These are phyloP conservation scores for Salix dunnii DNA, from an alignment of 345 rosid species.

Conservation along the genomic window DNA sequence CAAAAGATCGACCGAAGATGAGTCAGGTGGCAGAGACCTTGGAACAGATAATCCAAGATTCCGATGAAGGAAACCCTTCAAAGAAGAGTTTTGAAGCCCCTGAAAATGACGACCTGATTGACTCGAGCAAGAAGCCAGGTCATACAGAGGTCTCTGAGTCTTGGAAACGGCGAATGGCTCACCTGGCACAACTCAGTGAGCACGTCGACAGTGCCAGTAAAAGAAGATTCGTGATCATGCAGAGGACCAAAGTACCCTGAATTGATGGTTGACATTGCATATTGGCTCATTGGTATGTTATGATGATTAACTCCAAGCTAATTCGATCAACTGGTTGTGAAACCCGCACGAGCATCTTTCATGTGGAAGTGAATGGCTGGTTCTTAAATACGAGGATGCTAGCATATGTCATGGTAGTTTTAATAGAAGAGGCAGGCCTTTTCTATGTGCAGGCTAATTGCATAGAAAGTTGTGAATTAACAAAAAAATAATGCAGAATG, in stretches of 20 bases:
- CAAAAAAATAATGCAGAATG: too few relatives aligned
- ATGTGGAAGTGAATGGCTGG: too few relatives aligned
- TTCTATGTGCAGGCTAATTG: too few relatives aligned
- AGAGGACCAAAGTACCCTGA: slow-evolving; percentile 42
- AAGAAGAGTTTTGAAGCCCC: slow-evolving; percentile 13
- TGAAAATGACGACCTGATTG: slow-evolving; percentile 22
- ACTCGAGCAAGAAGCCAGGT: slow-evolving; percentile 12
- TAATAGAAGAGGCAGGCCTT: too few relatives aligned
- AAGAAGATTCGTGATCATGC: slow-evolving; percentile 49
- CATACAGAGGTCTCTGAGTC: slow-evolving; percentile 33
- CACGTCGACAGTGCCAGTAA: slow-evolving; percentile 40
- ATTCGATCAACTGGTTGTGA: background rate
- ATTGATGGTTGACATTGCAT: background rate
- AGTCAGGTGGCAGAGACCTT: slow-evolving; percentile 54
- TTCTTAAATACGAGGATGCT: too few relatives aligned
- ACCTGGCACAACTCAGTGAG: slow-evolving; percentile 52
- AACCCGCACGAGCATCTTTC: too few relatives aligned
- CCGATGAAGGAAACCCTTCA: slow-evolving; percentile 14
- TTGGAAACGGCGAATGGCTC: slow-evolving; percentile 58
- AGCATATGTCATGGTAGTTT: too few relatives aligned
- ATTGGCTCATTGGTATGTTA: background rate
- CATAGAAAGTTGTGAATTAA: too few relatives aligned
- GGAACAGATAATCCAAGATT: slow-evolving; percentile 45
- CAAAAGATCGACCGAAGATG: slow-evolving; percentile 75
- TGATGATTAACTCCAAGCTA: background rate